Percentiles rank a stretch among this genome's conserved stretches.
Evolutionary conservation across 1,139 yeast species (phyloP).

Genomic region (Zhuliangozyma blackwelliae): DNA sequence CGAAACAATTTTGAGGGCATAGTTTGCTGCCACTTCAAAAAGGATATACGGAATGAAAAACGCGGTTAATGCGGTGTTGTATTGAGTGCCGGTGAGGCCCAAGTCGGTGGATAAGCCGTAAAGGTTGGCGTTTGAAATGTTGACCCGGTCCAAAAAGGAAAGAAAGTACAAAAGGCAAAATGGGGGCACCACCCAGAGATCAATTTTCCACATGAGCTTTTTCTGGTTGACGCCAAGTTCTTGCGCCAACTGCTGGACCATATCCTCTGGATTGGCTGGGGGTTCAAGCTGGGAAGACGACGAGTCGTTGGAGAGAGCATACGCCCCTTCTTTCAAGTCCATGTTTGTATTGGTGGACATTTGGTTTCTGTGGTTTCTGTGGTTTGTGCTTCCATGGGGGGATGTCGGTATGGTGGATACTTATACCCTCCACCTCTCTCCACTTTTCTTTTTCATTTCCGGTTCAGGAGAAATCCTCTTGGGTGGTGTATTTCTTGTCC

Average conservation of each 20-base stretch:
- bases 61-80: conserved; percentile 58
- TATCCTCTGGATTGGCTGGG: too few species aligned
- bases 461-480: too few species aligned
- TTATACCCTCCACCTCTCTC: too few species aligned
- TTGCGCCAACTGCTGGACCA: conserved; percentile 27
- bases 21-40: conserved; percentile 66
- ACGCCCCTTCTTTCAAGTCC: too few species aligned
- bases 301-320: too few species aligned
- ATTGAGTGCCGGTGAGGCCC: conserved; percentile 52
- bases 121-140: conserved; percentile 68
- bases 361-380: too few species aligned
- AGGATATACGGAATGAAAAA: conserved; percentile 71
- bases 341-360: too few species aligned
- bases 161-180: conserved; percentile 65
- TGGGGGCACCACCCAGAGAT: conserved; percentile 64
- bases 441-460: too few species aligned
- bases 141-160: conserved; percentile 69
- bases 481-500: too few species aligned
- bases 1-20: conserved; percentile 50
- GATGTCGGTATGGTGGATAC: too few species aligned
- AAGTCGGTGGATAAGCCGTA: conserved; percentile 58
- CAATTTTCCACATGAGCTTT: conserved; percentile 59
- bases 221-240: conserved; percentile 36
- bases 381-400: too few species aligned
- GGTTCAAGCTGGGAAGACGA: too few species aligned